Conservation (phyloP, 73 alveolate genomes). For the Paramecium sexaurelia region DNA sequence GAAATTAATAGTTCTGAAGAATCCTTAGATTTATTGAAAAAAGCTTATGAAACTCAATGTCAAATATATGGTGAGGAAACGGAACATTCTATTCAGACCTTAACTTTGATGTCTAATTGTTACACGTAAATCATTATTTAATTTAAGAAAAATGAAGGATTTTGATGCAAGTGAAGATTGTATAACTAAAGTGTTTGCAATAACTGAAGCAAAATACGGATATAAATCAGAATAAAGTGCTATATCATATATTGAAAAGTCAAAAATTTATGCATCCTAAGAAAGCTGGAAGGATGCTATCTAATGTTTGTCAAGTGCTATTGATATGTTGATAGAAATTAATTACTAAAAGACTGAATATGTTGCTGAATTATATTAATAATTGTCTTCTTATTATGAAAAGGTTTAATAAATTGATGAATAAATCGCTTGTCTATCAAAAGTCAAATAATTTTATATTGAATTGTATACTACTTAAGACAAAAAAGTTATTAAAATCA, state of each 20-base stretch:
- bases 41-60: constrained; percentile 84
- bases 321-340: constrained; percentile 70
- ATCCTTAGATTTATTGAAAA: constrained; percentile 82
- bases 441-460: constrained; percentile 51
- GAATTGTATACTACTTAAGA: constrained; percentile 75
- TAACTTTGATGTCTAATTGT: constrained; percentile 60
- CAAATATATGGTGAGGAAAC: constrained; percentile 76
- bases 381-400: constrained; percentile 73
- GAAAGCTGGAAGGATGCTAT: constrained; percentile 77
- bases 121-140: constrained; percentile 52
- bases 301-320: constrained; percentile 68
- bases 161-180: constrained; percentile 75
- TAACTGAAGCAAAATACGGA: constrained; percentile 77
- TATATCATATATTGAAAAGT: constrained; percentile 74
- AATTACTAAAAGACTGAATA: constrained; percentile 71
- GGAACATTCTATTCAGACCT: constrained; percentile 56
- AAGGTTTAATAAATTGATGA: constrained; percentile 73
- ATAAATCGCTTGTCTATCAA: constrained; percentile 73
- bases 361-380: constrained; percentile 72
- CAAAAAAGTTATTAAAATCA: constrained; percentile 87
- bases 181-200: constrained; percentile 77
- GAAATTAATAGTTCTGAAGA: constrained; percentile 87
- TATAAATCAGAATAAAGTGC: constrained; percentile 71
- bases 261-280: constrained; percentile 76
- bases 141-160: constrained; percentile 80